Percentiles rank a stretch among this genome's conserved stretches.
phyloP scores from a whole-genome alignment of 768 basidiomycete species.

The Leucogyrophana mollusca region DNA sequence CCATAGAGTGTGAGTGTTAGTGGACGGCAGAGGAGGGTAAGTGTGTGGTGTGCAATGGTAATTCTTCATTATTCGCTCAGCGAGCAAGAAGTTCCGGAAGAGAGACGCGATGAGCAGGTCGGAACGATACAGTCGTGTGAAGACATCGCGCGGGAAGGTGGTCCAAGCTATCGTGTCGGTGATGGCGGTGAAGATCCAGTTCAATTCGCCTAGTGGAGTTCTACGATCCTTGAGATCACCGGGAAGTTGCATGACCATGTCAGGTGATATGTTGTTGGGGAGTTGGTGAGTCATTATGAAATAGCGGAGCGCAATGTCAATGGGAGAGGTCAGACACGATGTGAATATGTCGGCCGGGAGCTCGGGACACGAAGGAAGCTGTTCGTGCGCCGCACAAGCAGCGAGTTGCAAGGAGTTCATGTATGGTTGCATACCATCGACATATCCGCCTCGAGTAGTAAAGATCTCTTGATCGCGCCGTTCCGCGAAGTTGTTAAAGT shows the following conservation, averaged over 20 bases:
- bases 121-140: constrained; percentile 91
- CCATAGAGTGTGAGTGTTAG: constrained; percentile 98
- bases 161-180: constrained; percentile 99
- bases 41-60: constrained; percentile 97
- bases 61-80: constrained; percentile 96
- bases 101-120: constrained; percentile 95
- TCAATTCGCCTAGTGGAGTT: constrained; percentile 96
- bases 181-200: constrained; percentile 99
- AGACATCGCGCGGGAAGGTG: constrained; percentile 89
- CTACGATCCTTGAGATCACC: constrained; percentile 96
- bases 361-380: constrained; percentile 92
- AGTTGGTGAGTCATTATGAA: constrained; percentile 90
- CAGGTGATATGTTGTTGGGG: constrained; percentile 74
- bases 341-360: constrained; percentile 98
- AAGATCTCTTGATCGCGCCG: constrained; percentile 68
- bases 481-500: constrained; percentile 82
- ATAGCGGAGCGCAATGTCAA: constrained; percentile 94
- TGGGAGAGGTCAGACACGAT: constrained; percentile 95
- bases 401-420: constrained; percentile 92
- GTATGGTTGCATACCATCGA: constrained; percentile 64
- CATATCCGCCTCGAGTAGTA: constrained; percentile 55
- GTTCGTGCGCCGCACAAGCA: constrained; percentile 89
- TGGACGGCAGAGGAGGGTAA: constrained; percentile 85
- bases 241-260: constrained; percentile 93
- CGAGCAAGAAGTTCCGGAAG: constrained; percentile 96